Evolutionary conservation across 148 eudicot genomes (phyloP).

Genomic region (Rhododendron simsii): DNA sequence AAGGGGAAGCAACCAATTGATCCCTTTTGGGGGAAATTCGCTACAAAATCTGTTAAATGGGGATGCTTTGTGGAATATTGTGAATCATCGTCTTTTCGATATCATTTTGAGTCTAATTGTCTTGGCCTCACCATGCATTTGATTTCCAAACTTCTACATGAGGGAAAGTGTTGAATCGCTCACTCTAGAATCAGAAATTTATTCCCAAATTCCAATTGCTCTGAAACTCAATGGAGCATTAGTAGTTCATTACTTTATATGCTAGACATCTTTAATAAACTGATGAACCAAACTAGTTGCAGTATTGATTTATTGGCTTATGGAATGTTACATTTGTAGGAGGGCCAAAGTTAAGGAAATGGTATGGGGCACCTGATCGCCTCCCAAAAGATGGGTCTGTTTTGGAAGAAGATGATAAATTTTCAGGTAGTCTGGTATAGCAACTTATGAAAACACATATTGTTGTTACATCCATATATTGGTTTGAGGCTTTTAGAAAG

Average conservation of each 20-base stretch:
- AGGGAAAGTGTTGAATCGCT: not conserved
- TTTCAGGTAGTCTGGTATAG: conserved; percentile 26
- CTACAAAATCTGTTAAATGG: not conserved
- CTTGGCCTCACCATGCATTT: not conserved
- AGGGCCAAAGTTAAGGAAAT: conserved; percentile 92
- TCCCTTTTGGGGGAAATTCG: not conserved
- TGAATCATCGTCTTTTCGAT: not conserved
- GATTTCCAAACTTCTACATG: not conserved
- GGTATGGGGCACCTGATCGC: conserved; percentile 97
- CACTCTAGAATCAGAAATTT: not conserved
- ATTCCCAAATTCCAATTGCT: not conserved
- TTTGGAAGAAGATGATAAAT: conserved; percentile 37
- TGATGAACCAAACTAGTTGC: not conserved
- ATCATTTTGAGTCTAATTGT: not conserved
- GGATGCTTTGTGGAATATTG: not conserved
- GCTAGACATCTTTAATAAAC: not conserved
- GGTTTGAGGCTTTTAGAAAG: not conserved
- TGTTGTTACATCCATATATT: not conserved
- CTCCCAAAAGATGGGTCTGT: conserved; percentile 60
- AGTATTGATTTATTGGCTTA: not conserved
- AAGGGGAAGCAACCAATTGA: not conserved
- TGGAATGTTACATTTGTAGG: conserved; percentile 37
- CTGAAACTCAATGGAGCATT: not conserved
- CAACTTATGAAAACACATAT: not conserved
- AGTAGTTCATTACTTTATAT: not conserved